Base-by-base conservation (phyloP, 371 early-diverging fungal genomes). In the Rhizopus microsporus region DNA sequence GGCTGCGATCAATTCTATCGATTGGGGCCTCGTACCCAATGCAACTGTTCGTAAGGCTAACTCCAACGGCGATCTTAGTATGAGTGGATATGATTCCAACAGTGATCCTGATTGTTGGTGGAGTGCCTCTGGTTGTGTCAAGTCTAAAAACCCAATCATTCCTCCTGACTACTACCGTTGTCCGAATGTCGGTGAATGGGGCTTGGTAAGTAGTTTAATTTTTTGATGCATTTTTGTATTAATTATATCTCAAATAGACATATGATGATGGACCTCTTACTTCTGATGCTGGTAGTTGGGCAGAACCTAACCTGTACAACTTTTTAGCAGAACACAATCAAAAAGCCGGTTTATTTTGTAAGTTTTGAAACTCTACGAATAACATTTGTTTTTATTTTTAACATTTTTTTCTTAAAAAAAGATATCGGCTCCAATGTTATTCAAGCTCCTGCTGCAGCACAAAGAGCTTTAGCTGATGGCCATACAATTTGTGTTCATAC, bases 401-500 rank as follows among this genome's bases (percentile, higher is more conserved):
- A n/a, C 23, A 32, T 45, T 4, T 23, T 4, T 29, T 46, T 29
- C 7, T 23, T 23, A 1, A 49, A 0, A 37, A 23, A 57, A 57
- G 59, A 73, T 23, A 60, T 69, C 16, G 72, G 72, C 4, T 65
- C 69, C 15, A 68, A 72, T 51, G 72, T 72, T 3, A 42, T 63
- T 37, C 50, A 51, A 29, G 63, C 53, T 37, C 72, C 72, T 37
- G 63, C 65, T 34, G 72, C 69, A 23, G 72, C 72, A n/a, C 56
- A 63, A 33, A 49, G 66, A 54, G 72, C 69, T 13, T 57, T 68
- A 46, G 44, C 54, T 23, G 65, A 68, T 58, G 67, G 73, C 3
- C 74, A 76, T 31, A 53, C 47, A 0, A 54, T 80, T 17, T 70
- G 73, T 54, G 62, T 65, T 12, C 80, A 84, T 51, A 82, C 83